A percentile compares a stretch with the other conserved stretches of the same genome.
Conservation (phyloP, 345 rosid genomes). For the Syzygium jambos region DNA sequence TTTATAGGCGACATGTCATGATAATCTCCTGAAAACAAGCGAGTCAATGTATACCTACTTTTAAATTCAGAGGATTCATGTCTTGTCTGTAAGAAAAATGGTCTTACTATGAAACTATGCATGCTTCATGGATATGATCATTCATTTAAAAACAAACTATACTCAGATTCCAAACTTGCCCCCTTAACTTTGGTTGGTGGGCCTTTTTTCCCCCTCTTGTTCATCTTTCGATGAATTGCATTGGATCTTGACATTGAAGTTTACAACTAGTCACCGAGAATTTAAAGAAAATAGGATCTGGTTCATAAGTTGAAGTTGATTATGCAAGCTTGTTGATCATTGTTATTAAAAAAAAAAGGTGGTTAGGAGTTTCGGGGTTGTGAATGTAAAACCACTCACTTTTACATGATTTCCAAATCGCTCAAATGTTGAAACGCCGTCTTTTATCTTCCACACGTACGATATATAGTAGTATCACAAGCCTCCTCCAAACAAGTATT, state of each 20-base stretch:
- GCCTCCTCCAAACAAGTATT: not conserved
- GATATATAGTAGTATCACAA: not conserved
- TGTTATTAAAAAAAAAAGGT: not conserved
- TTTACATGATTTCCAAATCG: not conserved
- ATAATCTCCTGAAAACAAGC: not conserved
- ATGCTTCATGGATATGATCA: not conserved
- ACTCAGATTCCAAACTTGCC: not conserved
- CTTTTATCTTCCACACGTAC: not conserved
- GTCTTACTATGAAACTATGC: not conserved
- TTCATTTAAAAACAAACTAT: not conserved
- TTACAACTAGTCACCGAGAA: not conserved
- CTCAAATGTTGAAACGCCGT: not conserved
- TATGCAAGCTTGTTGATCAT: not conserved
- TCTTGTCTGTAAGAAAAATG: not conserved
- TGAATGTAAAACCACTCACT: not conserved
- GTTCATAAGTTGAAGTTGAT: not conserved
- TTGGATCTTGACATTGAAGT: not conserved
- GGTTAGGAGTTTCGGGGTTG: not conserved
- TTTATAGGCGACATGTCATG: not conserved
- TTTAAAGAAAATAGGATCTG: not conserved
- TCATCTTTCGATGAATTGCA: not conserved
- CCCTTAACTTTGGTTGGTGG: not conserved
- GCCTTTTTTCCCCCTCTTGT: not conserved
- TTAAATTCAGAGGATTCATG: not conserved
- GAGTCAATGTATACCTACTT: not conserved